Percentiles rank a stretch among this genome's conserved stretches.
These are phyloP conservation scores for Serendipita vermifera DNA, from an alignment of 768 basidiomycete species.

Conservation along the genomic window DNA sequence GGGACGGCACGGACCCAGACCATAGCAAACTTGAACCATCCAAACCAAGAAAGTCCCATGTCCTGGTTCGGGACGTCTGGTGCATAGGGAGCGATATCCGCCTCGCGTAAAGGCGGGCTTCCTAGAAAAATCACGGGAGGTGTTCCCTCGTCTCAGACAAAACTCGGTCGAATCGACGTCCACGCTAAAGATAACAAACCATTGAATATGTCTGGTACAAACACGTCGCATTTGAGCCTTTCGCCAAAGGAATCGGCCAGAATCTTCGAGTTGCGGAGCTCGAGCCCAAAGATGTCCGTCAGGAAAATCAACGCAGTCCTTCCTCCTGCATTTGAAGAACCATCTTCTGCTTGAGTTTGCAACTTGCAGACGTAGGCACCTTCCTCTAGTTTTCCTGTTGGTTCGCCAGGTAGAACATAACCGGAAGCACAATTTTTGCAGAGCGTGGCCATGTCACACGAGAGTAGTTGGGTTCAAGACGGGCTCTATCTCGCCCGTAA, in stretches of 20 bases:
- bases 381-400: neutral
- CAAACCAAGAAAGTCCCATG: neutral
- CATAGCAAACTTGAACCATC: neutral
- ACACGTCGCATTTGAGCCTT: conserved; percentile 43
- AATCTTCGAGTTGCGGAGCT: conserved; percentile 40
- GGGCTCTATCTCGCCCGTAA: too few relatives aligned
- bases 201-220: conserved; percentile 48
- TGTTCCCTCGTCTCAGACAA: neutral
- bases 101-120: conserved; percentile 20
- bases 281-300: conserved; percentile 45
- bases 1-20: neutral
- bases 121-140: conserved; percentile 17
- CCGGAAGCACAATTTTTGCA: conserved; percentile 29
- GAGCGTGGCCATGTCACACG: neutral
- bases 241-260: conserved; percentile 42
- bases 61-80: conserved; percentile 24
- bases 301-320: conserved; percentile 38
- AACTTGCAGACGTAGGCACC: conserved; percentile 19
- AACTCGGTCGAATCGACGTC: too few relatives aligned
- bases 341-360: conserved; percentile 17
- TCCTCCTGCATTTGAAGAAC: too few relatives aligned
- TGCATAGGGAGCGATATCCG: conserved; percentile 22
- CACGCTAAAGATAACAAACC: conserved; percentile 25
- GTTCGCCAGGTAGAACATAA: conserved; percentile 26
- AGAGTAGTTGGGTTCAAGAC: too few relatives aligned